These are phyloP conservation scores for Claviceps pusilla DNA, from an alignment of 2,329 filamentous ascomycete species.

Conservation along the genomic window DNA sequence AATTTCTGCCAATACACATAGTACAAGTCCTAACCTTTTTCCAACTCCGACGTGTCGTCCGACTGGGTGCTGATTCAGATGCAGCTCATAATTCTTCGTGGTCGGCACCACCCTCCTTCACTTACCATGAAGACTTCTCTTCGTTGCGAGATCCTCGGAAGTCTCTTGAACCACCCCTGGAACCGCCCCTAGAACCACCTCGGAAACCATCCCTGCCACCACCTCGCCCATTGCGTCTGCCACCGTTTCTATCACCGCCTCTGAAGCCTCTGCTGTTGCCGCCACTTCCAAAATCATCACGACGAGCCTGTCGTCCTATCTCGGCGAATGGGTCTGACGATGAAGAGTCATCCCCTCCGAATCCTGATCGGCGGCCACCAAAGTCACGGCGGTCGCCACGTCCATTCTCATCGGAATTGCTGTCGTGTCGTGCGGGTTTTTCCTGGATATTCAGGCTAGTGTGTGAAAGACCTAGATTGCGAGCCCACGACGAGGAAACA, in stretches of 20 bases:
- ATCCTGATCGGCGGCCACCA: slow-evolving; percentile 5
- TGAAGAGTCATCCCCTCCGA: slow-evolving; percentile 6
- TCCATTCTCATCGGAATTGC: slow-evolving; percentile 8
- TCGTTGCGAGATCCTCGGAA: background rate
- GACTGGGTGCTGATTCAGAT: background rate
- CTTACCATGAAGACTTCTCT: background rate
- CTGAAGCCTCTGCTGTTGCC: slow-evolving; percentile 8
- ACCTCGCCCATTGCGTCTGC: slow-evolving; percentile 10
- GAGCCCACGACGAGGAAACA: slow-evolving; percentile 14
- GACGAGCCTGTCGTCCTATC: slow-evolving; percentile 13
- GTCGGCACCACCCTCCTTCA: background rate
- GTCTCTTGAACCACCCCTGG: background rate
- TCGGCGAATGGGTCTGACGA: slow-evolving; percentile 14
- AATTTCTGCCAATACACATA: background rate
- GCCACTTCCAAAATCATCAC: slow-evolving; percentile 13
- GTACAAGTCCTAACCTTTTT: background rate
- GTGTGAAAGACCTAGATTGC: slow-evolving; percentile 18
- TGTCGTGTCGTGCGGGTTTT: background rate
- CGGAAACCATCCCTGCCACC: slow-evolving; percentile 6
- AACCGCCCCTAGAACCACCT: background rate
- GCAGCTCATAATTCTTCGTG: background rate
- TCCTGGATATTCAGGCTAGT: slow-evolving; percentile 22
- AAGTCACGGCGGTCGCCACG: slow-evolving; percentile 5
- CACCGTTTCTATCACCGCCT: background rate
- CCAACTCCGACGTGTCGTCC: background rate